These are phyloP conservation scores for Fagus crenata DNA, from an alignment of 306 rosid genomes.

Conservation along the genomic window DNA sequence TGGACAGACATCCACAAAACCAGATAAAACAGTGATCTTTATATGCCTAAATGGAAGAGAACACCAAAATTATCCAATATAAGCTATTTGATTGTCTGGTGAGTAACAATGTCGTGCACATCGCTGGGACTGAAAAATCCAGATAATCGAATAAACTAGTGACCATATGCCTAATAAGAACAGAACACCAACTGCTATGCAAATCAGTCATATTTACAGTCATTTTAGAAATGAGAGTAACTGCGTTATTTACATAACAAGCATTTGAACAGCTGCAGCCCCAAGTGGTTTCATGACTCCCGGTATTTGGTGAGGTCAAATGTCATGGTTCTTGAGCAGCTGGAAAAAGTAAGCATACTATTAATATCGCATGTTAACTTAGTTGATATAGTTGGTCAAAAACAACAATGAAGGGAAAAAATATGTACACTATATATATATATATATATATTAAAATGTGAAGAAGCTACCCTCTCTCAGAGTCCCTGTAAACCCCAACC, in stretches of 20 bases:
- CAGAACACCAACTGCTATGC: slow-evolving; percentile 1
- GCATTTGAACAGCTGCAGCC: slow-evolving; percentile 19
- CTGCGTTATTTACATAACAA: slow-evolving; percentile 34
- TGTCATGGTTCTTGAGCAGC: slow-evolving; percentile 89
- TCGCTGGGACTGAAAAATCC: neutral
- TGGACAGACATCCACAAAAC: neutral
- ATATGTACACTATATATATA: neutral
- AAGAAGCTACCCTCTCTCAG: slow-evolving; percentile 65
- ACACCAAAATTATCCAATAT: too few species aligned
- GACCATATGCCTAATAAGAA: slow-evolving; percentile 8
- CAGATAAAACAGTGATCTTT: too few species aligned
- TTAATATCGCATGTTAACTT: slow-evolving; percentile 2
- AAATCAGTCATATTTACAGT: slow-evolving; percentile 45
- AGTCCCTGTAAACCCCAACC: slow-evolving; percentile 86
- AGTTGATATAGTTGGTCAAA: neutral
- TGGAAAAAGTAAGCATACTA: slow-evolving; percentile 38
- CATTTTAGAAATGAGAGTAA: slow-evolving; percentile 16
- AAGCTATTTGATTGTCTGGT: neutral
- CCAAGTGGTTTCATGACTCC: slow-evolving; percentile 45
- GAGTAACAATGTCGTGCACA: neutral
- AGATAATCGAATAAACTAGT: neutral
- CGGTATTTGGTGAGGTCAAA: slow-evolving; percentile 86
- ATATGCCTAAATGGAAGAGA: too few species aligned
- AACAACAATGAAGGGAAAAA: slow-evolving; percentile 9
- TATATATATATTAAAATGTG: neutral